These are phyloP conservation scores for Ricinus communis DNA, from an alignment of 345 rosid genomes.

Conservation along the genomic window DNA sequence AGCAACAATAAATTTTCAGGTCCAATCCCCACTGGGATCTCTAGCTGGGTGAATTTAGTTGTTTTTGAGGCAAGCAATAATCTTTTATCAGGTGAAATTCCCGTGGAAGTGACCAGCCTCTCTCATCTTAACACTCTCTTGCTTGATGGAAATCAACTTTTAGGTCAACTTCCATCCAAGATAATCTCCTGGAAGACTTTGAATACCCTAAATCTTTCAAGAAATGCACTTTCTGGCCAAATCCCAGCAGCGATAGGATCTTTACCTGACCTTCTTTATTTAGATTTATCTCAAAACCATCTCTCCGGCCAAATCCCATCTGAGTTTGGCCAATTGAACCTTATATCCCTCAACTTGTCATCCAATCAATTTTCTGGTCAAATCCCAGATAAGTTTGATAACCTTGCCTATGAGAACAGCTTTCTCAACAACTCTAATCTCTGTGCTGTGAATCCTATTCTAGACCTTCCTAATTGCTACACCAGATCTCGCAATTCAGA, in stretches of 20 bases:
- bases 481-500: constrained; percentile 20
- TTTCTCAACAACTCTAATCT: constrained; percentile 70
- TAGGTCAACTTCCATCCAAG: constrained; percentile 61
- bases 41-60: constrained; percentile 51
- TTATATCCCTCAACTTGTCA: constrained; percentile 54
- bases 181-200: constrained; percentile 67
- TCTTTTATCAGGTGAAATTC: constrained; percentile 58
- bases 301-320: constrained; percentile 68
- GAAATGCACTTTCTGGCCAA: constrained; percentile 62
- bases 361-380: constrained; percentile 65
- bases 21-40: constrained; percentile 51
- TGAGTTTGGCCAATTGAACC: constrained; percentile 49
- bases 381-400: constrained; percentile 54
- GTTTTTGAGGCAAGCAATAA: constrained; percentile 72
- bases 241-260: constrained; percentile 65
- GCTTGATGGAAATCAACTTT: constrained; percentile 61
- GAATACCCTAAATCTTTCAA: constrained; percentile 47
- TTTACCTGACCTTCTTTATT: constrained; percentile 44
- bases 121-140: constrained; percentile 39
- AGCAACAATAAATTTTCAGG: constrained; percentile 74
- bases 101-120: constrained; percentile 57
- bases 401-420: constrained; percentile 63
- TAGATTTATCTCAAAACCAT: constrained; percentile 72
- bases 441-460: constrained; percentile 48
- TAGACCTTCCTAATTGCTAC: constrained; percentile 59